Evolutionary conservation across 2,329 filamentous ascomycete genomes (phyloP).

Genomic region (Anisogramma anomala): DNA sequence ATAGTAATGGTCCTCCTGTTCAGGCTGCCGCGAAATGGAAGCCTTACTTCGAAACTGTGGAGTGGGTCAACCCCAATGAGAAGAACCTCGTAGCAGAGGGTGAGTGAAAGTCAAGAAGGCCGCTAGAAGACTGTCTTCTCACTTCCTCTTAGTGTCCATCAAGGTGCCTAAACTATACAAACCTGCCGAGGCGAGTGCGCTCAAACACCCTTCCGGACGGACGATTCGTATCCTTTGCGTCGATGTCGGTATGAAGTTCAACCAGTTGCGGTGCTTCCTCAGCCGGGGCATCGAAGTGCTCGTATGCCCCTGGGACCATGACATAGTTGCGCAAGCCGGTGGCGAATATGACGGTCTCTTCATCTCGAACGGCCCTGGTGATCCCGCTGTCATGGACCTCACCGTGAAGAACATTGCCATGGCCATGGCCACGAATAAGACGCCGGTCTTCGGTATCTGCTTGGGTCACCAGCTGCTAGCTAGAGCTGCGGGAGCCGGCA

Average conservation of each 20-base stretch:
- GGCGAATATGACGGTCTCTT: conserved; percentile 93
- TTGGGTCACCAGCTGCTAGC: conserved; percentile 89
- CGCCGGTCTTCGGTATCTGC: conserved; percentile 92
- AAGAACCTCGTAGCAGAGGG: conserved; percentile 91
- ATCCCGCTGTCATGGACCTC: conserved; percentile 71
- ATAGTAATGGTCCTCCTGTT: conserved; percentile 30
- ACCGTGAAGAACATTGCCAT: conserved; percentile 71
- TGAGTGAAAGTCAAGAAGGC: conserved; percentile 38
- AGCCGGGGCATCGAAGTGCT: conserved; percentile 85
- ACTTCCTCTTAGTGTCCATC: conserved; percentile 62
- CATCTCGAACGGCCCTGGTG: conserved; percentile 94
- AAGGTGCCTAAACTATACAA: conserved; percentile 76
- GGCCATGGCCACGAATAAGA: conserved; percentile 66
- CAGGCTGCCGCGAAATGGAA: conserved; percentile 30
- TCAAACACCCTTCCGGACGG: conserved; percentile 82
- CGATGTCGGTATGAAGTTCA: conserved; percentile 97
- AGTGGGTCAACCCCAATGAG: conserved; percentile 86
- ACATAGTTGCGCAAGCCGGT: conserved; percentile 65
- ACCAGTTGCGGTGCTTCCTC: conserved; percentile 89
- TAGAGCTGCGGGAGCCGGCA: conserved; percentile 72
- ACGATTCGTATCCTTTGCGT: conserved; percentile 80
- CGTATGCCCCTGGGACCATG: conserved; percentile 92
- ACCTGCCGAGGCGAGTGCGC: conserved; percentile 56
- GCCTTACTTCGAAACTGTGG: conserved; percentile 62
- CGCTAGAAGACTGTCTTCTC: conserved; percentile 24